A percentile compares a stretch with the other conserved stretches of the same genome.
Conservation (phyloP, 169 alveolate genomes). For the Babesia ovata region DNA sequence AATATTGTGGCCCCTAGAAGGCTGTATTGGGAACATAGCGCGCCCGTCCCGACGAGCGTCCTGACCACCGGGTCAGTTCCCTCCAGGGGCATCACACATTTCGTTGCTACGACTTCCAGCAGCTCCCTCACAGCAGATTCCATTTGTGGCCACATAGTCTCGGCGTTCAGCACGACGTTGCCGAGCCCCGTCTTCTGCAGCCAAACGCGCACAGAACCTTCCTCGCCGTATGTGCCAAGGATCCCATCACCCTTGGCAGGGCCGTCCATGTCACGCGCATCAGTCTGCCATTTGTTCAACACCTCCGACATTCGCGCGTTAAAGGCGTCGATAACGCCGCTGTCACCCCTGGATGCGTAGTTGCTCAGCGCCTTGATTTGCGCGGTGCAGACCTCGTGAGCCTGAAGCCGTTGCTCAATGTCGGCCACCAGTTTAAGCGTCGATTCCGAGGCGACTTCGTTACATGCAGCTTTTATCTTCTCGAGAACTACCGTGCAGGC, state of each 20-base stretch:
- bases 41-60: conserved; percentile 40
- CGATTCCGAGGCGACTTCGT: neutral
- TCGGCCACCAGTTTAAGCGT: neutral
- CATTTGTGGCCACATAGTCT: conserved; percentile 22
- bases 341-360: conserved; percentile 9
- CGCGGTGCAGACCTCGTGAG: conserved; percentile 18
- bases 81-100: conserved; percentile 14
- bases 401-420: conserved; percentile 18
- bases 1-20: conserved; percentile 17
- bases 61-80: conserved; percentile 20
- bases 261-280: neutral
- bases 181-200: conserved; percentile 13
- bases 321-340: neutral
- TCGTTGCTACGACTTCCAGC: conserved; percentile 8
- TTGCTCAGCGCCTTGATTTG: conserved; percentile 20
- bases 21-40: conserved; percentile 23
- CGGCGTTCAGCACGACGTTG: conserved; percentile 19
- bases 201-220: conserved; percentile 28
- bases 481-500: neutral
- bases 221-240: conserved; percentile 22
- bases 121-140: neutral
- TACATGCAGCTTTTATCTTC: neutral
- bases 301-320: neutral
- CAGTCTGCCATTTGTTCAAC: neutral
- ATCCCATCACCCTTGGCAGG: conserved; percentile 8